These are phyloP conservation scores for Herpetomonas muscarum DNA, from an alignment of 208 protist species.

Conservation along the genomic window DNA sequence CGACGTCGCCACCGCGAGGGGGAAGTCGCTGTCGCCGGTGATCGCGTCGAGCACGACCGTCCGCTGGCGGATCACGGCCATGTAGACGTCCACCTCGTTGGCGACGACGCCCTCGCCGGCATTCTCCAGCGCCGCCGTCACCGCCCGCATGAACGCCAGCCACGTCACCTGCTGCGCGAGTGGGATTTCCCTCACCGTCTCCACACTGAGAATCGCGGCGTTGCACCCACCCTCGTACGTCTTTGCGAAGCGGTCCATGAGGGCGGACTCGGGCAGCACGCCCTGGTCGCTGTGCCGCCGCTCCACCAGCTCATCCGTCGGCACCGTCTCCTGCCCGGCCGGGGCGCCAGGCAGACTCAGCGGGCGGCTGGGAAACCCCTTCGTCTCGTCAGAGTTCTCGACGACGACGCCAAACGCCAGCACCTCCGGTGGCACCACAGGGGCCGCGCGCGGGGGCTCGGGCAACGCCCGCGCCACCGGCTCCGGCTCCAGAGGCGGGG, in stretches of 20 bases:
- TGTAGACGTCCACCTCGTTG: constrained; percentile 37
- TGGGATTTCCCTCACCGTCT: constrained; percentile 22
- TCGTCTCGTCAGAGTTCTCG: background rate
- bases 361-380: background rate
- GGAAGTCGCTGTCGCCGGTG: constrained; percentile 11
- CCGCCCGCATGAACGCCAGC: constrained; percentile 20
- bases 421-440: too few relatives aligned
- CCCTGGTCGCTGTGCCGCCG: constrained; percentile 1
- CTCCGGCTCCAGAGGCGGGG: too few relatives aligned
- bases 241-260: constrained; percentile 18
- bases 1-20: constrained; percentile 36
- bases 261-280: constrained; percentile 8
- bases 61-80: constrained; percentile 42
- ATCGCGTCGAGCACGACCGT: constrained; percentile 53
- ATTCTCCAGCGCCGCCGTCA: constrained; percentile 18
- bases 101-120: constrained; percentile 3
- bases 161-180: constrained; percentile 43
- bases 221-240: constrained; percentile 27
- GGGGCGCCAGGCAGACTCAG: background rate
- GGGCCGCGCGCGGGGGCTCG: too few relatives aligned
- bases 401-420: background rate
- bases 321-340: constrained; percentile 5
- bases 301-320: constrained; percentile 11
- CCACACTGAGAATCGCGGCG: constrained; percentile 33
- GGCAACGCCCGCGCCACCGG: too few relatives aligned